These are phyloP conservation scores for Saccharomyces pastorianus DNA, from an alignment of 1,139 yeast genomes.

Conservation along the genomic window DNA sequence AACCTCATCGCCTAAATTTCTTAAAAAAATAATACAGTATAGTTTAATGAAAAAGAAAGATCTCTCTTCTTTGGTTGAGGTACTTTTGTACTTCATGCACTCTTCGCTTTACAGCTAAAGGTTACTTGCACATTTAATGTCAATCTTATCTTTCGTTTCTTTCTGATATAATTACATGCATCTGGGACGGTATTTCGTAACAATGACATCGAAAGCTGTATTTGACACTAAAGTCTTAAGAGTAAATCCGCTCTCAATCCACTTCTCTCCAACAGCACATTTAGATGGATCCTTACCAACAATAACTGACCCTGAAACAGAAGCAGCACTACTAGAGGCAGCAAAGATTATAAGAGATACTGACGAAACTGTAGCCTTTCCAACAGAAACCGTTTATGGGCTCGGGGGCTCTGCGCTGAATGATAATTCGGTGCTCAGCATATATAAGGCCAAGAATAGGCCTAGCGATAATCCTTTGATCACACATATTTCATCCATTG, in stretches of 20 bases:
- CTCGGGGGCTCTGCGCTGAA: conserved; percentile 79
- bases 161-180: background rate
- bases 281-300: conserved; percentile 34
- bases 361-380: conserved; percentile 72
- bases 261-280: conserved; percentile 32
- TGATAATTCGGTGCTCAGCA: conserved; percentile 65
- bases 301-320: conserved; percentile 47
- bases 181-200: background rate
- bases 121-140: background rate
- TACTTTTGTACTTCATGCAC: background rate
- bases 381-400: conserved; percentile 96
- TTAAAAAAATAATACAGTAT: too few species aligned
- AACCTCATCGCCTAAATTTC: too few species aligned
- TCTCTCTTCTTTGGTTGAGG: too few species aligned
- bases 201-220: conserved; percentile 2
- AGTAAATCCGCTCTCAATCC: conserved; percentile 40
- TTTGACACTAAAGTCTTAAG: conserved; percentile 37
- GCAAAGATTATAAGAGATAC: conserved; percentile 47
- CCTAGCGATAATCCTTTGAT: conserved; percentile 94
- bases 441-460: conserved; percentile 80
- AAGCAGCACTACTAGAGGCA: conserved; percentile 46
- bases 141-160: background rate
- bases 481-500: conserved; percentile 73
- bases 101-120: background rate
- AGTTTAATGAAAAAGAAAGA: too few species aligned